These are phyloP conservation scores for Scalesia atractyloides DNA, from an alignment of 129 eudicot species.

Conservation along the genomic window DNA sequence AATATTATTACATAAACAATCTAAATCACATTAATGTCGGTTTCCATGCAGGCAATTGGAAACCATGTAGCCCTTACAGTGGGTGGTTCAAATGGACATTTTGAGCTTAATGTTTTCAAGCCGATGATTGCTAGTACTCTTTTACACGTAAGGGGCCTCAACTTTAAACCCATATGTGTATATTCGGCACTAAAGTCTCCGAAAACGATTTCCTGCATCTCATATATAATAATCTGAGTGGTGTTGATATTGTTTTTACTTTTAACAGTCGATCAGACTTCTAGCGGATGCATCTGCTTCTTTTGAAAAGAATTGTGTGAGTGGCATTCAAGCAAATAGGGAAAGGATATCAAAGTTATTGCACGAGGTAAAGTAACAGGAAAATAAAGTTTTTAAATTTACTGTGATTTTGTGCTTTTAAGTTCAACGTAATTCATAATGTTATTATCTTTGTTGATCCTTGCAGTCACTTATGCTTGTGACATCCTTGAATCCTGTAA, in stretches of 20 bases:
- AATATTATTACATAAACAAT: conserved; percentile 2
- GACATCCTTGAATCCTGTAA: conserved; percentile 96
- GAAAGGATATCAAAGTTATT: conserved; percentile 77
- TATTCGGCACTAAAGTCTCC: not conserved
- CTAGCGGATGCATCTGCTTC: conserved; percentile 93
- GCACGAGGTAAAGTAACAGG: conserved; percentile 62
- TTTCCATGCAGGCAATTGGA: conserved; percentile 73
- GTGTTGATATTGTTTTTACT: conserved; percentile 15
- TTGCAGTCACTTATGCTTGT: conserved; percentile 99
- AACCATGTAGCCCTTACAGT: conserved; percentile 96
- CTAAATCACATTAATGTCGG: not conserved
- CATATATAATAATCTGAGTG: not conserved
- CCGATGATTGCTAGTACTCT: conserved; percentile 88
- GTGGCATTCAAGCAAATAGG: conserved; percentile 93
- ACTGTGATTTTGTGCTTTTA: not conserved
- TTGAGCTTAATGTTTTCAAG: conserved; percentile 94
- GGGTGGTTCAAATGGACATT: conserved; percentile 96
- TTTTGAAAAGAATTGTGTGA: conserved; percentile 93
- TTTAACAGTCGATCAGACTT: conserved; percentile 76
- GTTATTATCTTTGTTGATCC: conserved; percentile 12
- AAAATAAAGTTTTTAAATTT: not conserved
- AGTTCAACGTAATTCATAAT: conserved; percentile 24
- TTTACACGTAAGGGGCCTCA: conserved; percentile 62
- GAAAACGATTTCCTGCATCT: not conserved
- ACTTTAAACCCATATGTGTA: not conserved